These are phyloP conservation scores for Pythium periplocum DNA, from an alignment of 352 stramenopile genomes.

Conservation along the genomic window DNA sequence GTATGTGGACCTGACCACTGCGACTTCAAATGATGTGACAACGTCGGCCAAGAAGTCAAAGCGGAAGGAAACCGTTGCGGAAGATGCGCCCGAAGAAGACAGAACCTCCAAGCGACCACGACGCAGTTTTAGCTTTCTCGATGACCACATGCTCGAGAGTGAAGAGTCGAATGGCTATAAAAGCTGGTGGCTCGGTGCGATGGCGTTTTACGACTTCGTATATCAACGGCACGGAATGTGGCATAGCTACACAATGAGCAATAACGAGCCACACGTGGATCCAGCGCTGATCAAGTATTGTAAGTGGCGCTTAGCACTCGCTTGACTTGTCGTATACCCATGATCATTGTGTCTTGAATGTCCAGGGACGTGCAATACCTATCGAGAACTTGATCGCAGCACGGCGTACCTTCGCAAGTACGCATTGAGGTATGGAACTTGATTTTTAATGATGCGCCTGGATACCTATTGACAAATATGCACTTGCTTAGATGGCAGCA, in stretches of 20 bases:
- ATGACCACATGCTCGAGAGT: constrained; percentile 66
- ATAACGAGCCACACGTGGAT: constrained; percentile 66
- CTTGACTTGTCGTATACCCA: constrained; percentile 1
- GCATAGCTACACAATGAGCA: constrained; percentile 79
- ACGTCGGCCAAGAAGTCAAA: constrained; percentile 40
- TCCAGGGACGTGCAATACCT: constrained; percentile 77
- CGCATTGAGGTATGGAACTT: constrained; percentile 37
- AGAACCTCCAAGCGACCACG: constrained; percentile 29
- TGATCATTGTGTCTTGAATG: too few species aligned
- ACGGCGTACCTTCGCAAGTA: constrained; percentile 79
- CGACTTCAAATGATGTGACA: constrained; percentile 7
- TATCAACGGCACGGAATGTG: constrained; percentile 85
- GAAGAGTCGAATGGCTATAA: constrained; percentile 76
- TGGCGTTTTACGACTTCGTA: constrained; percentile 83
- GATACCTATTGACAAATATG: not conserved
- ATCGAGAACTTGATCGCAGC: constrained; percentile 76
- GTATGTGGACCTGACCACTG: constrained; percentile 20
- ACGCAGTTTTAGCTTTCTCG: constrained; percentile 65
- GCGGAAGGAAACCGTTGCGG: constrained; percentile 3
- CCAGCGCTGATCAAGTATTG: constrained; percentile 67
- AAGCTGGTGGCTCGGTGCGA: constrained; percentile 78
- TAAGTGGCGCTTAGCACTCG: constrained; percentile 21
- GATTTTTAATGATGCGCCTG: too few species aligned
- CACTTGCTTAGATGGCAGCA: constrained; percentile 45
- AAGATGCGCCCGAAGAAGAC: constrained; percentile 8